Evolutionary conservation across 2,329 filamentous ascomycete genomes (phyloP), one percentile per base, ranked within the genome.

Genomic region (Alternaria novae-zelandiae): DNA sequence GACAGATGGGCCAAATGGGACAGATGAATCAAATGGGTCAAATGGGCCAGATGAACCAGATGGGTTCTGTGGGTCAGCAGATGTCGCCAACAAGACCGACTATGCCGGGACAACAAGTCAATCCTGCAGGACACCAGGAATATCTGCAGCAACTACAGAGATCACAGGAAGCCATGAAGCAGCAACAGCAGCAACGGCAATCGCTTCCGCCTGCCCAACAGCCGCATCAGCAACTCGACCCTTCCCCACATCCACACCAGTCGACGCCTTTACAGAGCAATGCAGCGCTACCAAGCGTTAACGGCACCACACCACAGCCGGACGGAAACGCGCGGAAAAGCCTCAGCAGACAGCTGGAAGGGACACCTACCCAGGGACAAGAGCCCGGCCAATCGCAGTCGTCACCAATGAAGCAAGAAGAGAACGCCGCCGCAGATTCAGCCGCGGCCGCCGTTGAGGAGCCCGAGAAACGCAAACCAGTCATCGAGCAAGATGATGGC

Each of bases 71-170:
- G 74, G 65, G 65, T 9, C 72, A 70, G 57, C 75, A 78, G 59
- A 79, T 79, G 74, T 79, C 78, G 21, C 78, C 78, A 10, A 77
- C 73, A 23, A 73, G 78, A 62, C 71, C 74, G 21, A 66, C 71
- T 28, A 69, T 77, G 51, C 73, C 73, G 7, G 73, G 71, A 13
- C 66, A 72, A 32, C 73, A 70, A 45, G 73, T 71, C 55, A 84
- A 86, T 75, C 82, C 85, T 56, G 85, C 88, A 65, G 82, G 84
- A 43, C 82, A 85, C 66, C 78, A 79, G 54, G 74, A 79, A 50
- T 83, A 83, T 32, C 80, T 83, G 10, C 82, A 82, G 20, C 82
- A 81, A 51, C 75, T 82, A 47, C 80, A 82, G 56, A 80, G 79
- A 53, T 70, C 70, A 17, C 81, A 80, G 10, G 79, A 81, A 71